Conservation (phyloP, 2,329 filamentous ascomycete species). For the Cercospora sp. region DNA sequence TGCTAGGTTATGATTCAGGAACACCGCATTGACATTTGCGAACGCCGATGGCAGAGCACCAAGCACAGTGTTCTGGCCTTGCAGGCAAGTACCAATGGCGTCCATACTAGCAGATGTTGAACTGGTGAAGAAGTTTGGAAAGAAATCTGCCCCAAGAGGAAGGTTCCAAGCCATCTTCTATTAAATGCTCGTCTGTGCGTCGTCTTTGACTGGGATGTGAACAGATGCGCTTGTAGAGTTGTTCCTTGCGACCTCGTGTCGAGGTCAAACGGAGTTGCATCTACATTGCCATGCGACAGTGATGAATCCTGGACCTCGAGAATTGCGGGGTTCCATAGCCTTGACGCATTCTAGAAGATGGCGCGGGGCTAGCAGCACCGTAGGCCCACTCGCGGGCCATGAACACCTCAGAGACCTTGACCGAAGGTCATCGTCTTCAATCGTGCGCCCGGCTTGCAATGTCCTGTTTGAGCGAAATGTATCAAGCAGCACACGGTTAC, state of each 20-base stretch:
- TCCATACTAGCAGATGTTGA: slow-evolving; percentile 10
- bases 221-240: background rate
- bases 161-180: slow-evolving; percentile 11
- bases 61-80: slow-evolving; percentile 15
- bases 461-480: background rate
- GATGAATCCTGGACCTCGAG: background rate
- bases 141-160: slow-evolving; percentile 13
- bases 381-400: background rate
- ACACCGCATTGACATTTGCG: slow-evolving; percentile 21
- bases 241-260: background rate
- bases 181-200: slow-evolving; percentile 1
- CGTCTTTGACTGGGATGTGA: background rate
- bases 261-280: background rate
- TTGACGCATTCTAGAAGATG: background rate
- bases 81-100: slow-evolving; percentile 17
- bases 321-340: background rate
- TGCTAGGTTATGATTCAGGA: slow-evolving; percentile 26
- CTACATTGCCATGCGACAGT: background rate
- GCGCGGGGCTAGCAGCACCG: background rate
- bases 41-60: slow-evolving; percentile 22
- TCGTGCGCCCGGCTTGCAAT: background rate
- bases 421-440: background rate
- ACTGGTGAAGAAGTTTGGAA: slow-evolving; percentile 15
- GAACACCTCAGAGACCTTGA: background rate
- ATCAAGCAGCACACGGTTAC: background rate